phyloP scores from a whole-genome alignment of 1,284 basidiomycete species.

The Leccinum angustisporum region DNA sequence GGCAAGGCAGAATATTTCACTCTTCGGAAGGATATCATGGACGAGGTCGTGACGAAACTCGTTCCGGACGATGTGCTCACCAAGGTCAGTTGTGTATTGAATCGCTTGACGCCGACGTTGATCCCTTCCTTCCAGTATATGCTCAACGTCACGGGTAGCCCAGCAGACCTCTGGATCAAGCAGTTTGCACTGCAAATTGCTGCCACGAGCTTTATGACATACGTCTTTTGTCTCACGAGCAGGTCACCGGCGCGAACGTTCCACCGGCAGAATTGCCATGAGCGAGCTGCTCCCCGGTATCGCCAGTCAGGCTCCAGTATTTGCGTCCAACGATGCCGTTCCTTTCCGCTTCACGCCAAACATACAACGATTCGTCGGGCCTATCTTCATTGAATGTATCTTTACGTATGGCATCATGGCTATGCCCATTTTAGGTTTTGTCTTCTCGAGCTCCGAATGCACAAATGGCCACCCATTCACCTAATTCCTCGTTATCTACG shows the following conservation, averaged over 20 bases:
- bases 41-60: constrained; percentile 89
- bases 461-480: too few relatives aligned
- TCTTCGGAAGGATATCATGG: constrained; percentile 86
- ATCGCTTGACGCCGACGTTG: constrained; percentile 5
- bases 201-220: constrained; percentile 90
- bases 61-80: constrained; percentile 88
- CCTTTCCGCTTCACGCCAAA: constrained; percentile 98
- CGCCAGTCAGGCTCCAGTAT: constrained; percentile 56
- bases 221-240: constrained; percentile 82
- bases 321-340: constrained; percentile 81
- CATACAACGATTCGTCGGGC: constrained; percentile 91
- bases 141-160: constrained; percentile 80
- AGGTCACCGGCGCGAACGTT: constrained; percentile 78
- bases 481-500: too few relatives aligned
- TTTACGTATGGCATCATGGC: constrained; percentile 88
- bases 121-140: constrained; percentile 68
- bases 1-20: constrained; percentile 70
- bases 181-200: constrained; percentile 94
- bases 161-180: constrained; percentile 94
- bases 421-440: constrained; percentile 46
- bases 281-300: constrained; percentile 84
- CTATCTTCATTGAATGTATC: constrained; percentile 88
- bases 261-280: constrained; percentile 90
- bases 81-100: constrained; percentile 55
- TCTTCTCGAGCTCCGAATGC: too few relatives aligned